Conservation (phyloP, 768 basidiomycete genomes). For the Russula sp. region DNA sequence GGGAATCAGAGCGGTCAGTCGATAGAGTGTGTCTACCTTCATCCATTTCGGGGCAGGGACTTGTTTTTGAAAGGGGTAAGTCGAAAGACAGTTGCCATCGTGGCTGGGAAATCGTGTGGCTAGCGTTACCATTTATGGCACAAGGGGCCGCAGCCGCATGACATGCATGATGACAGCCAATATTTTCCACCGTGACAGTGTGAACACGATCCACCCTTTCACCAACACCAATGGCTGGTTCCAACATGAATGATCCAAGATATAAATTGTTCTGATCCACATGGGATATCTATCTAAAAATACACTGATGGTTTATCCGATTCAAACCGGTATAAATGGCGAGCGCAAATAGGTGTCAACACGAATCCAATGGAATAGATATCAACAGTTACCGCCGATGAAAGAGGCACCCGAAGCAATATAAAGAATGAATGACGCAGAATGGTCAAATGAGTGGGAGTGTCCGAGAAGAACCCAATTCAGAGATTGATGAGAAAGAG, state of each 20-base stretch:
- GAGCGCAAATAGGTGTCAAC: background rate
- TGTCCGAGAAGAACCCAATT: background rate
- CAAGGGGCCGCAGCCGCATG: background rate
- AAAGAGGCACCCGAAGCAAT: background rate
- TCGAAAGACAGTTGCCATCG: background rate
- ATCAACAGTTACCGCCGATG: background rate
- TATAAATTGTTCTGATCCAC: background rate
- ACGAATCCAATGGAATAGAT: background rate
- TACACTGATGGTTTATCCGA: background rate
- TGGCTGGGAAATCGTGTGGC: background rate
- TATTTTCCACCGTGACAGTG: too few species aligned
- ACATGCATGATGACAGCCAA: background rate
- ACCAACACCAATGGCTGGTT: too few species aligned
- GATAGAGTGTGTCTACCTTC: too few species aligned
- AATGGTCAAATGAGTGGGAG: background rate
- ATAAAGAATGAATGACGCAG: background rate
- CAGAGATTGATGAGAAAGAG: background rate
- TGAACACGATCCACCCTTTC: too few species aligned
- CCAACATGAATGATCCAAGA: background rate
- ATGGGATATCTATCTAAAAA: background rate
- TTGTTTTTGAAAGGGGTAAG: background rate
- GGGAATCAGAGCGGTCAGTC: too few species aligned
- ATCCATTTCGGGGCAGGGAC: background rate
- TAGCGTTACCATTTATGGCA: background rate
- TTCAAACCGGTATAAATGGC: background rate